Evolutionary conservation across 768 basidiomycete genomes (phyloP).

Genomic region (Leucocoprinus birnbaumii): DNA sequence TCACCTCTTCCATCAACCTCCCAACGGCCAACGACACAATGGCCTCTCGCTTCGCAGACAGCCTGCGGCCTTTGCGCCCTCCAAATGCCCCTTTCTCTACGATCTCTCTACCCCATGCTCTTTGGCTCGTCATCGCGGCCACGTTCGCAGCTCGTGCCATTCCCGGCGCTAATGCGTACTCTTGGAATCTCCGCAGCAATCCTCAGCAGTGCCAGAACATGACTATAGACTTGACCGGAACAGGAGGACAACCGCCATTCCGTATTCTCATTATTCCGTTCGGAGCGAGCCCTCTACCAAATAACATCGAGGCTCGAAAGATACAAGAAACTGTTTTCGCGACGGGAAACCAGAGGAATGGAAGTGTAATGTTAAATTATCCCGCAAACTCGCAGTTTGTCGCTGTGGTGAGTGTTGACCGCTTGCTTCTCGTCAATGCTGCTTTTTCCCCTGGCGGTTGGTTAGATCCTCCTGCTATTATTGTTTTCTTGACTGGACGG

Average conservation of each 20-base stretch:
- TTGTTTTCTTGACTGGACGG: not conserved
- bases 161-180: constrained; percentile 34
- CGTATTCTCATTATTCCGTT: constrained; percentile 63
- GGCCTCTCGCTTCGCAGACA: not conserved
- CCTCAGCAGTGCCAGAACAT: constrained; percentile 70
- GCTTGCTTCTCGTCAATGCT: constrained; percentile 7
- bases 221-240: constrained; percentile 53
- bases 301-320: constrained; percentile 60
- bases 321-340: constrained; percentile 55
- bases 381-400: constrained; percentile 73
- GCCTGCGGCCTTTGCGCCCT: not conserved
- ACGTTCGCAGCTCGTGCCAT: constrained; percentile 18
- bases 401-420: constrained; percentile 61
- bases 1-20: not conserved
- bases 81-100: not conserved
- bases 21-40: not conserved
- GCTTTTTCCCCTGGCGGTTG: not conserved
- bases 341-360: constrained; percentile 29
- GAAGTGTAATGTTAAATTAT: constrained; percentile 58
- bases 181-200: constrained; percentile 41
- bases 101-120: not conserved
- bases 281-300: constrained; percentile 58
- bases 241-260: constrained; percentile 64
- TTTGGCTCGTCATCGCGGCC: not conserved
- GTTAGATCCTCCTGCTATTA: not conserved